A percentile compares a stretch with the other conserved stretches of the same genome.
Evolutionary conservation across 1,284 basidiomycete species (phyloP).

Genomic region (Irpex rosettiformis): DNA sequence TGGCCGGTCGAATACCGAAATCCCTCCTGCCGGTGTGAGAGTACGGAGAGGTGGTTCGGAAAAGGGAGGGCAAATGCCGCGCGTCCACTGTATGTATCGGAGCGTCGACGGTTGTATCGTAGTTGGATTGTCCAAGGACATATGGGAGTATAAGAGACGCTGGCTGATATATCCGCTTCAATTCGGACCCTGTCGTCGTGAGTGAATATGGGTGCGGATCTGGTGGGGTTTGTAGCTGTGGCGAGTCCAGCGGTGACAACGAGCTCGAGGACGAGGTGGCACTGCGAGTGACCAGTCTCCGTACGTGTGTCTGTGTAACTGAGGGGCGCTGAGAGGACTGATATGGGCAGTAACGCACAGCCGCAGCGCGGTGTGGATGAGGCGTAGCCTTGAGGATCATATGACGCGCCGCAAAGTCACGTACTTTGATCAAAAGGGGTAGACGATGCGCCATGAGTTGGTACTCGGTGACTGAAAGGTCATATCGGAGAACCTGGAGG

Average conservation of each 20-base stretch:
- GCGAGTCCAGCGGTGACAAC: slow-evolving; percentile 11
- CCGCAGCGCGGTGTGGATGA: background rate
- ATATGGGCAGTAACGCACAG: slow-evolving; percentile 1
- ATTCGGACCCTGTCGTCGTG: slow-evolving; percentile 4
- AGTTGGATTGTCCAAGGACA: slow-evolving; percentile 1
- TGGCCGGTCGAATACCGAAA: slow-evolving; percentile 5
- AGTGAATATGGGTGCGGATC: slow-evolving; percentile 7
- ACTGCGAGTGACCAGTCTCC: background rate
- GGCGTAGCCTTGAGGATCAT: background rate
- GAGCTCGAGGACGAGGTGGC: slow-evolving; percentile 9
- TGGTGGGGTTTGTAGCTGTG: slow-evolving; percentile 9
- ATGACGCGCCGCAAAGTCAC: background rate
- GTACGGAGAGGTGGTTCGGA: background rate
- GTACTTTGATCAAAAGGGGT: background rate
- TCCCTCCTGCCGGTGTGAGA: slow-evolving; percentile 6
- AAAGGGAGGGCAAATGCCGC: background rate
- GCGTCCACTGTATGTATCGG: background rate
- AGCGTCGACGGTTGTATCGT: background rate
- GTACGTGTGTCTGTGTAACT: slow-evolving; percentile 4
- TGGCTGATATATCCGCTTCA: background rate
- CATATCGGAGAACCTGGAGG: slow-evolving; percentile 15
- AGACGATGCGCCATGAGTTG: slow-evolving; percentile 12
- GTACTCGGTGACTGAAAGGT: slow-evolving; percentile 9
- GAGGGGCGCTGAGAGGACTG: background rate
- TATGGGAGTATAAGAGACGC: slow-evolving; percentile 4